These are phyloP conservation scores for Pelargonium myrrhifolium DNA, from an alignment of 441 rosid species.

Conservation along the genomic window DNA sequence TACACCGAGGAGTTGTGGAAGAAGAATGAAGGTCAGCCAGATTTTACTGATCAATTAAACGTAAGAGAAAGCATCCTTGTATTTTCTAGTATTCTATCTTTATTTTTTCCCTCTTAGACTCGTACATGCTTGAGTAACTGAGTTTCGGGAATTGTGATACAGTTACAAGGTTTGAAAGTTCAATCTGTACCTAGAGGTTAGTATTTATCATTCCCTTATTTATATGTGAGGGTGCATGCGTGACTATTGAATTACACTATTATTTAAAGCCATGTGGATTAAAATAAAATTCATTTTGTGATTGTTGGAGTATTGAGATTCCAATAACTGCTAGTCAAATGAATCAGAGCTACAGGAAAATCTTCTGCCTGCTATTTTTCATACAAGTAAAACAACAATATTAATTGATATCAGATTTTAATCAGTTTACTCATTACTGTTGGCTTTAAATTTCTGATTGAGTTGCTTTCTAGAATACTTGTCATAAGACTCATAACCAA, in stretches of 20 bases:
- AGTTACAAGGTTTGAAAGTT: constrained; percentile 35
- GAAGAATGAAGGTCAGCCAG: constrained; percentile 23
- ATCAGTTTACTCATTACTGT: too few species aligned
- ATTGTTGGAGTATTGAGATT: too few species aligned
- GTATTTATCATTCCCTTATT: constrained; percentile 9
- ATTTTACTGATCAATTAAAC: constrained; percentile 26
- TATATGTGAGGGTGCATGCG: background rate
- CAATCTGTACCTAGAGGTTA: constrained; percentile 42
- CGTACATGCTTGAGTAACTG: background rate
- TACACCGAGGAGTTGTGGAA: constrained; percentile 26
- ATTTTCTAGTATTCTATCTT: background rate
- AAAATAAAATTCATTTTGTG: too few species aligned
- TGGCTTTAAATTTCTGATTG: too few species aligned
- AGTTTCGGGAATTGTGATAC: constrained; percentile 26
- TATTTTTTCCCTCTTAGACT: background rate
- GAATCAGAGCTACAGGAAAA: background rate
- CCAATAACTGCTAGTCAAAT: too few species aligned
- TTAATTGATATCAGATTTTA: too few species aligned
- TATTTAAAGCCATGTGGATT: too few species aligned
- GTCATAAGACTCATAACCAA: too few species aligned
- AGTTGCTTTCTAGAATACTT: too few species aligned
- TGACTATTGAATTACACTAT: constrained; percentile 8
- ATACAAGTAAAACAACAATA: background rate
- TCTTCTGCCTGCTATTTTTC: background rate
- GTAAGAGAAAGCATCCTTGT: constrained; percentile 29